These are phyloP conservation scores for Secale cereale DNA, from an alignment of 176 grass and related monocot species.

Conservation along the genomic window DNA sequence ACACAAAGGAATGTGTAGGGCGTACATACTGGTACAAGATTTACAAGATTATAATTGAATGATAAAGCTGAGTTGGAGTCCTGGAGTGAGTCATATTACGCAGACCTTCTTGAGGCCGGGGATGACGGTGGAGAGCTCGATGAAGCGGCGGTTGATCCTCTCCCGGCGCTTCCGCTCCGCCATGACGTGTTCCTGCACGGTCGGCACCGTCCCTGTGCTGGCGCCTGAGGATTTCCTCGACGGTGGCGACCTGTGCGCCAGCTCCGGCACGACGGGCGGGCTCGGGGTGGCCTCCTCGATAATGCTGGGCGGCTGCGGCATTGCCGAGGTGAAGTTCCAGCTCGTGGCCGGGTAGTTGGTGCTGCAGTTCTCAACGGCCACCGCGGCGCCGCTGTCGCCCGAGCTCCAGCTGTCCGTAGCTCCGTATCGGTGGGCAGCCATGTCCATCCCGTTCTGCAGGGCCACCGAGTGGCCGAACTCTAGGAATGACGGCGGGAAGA, in stretches of 20 bases:
- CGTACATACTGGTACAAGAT: too few relatives aligned
- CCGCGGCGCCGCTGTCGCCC: constrained; percentile 2
- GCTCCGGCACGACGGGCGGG: neutral
- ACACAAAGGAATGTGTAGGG: too few relatives aligned
- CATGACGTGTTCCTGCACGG: constrained; percentile 48
- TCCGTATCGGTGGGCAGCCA: neutral
- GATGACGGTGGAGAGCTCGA: constrained; percentile 69
- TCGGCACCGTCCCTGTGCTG: neutral
- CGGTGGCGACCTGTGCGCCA: neutral
- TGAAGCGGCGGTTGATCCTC: constrained; percentile 70
- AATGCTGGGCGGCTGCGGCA: neutral
- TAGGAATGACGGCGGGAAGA: constrained; percentile 26
- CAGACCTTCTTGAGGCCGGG: constrained; percentile 72
- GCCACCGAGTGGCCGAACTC: neutral
- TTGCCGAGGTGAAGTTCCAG: constrained; percentile 27
- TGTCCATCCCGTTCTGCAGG: neutral
- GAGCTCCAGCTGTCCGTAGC: constrained; percentile 37
- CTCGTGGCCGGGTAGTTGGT: neutral
- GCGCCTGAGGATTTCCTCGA: neutral
- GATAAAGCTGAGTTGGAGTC: too few relatives aligned
- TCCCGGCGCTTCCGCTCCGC: constrained; percentile 69
- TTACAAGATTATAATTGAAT: too few relatives aligned
- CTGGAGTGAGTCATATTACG: neutral
- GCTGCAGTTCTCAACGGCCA: neutral
- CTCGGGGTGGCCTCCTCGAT: neutral